These are phyloP conservation scores for Fereydounia khargensis DNA, from an alignment of 1,284 basidiomycete species.

Conservation along the genomic window DNA sequence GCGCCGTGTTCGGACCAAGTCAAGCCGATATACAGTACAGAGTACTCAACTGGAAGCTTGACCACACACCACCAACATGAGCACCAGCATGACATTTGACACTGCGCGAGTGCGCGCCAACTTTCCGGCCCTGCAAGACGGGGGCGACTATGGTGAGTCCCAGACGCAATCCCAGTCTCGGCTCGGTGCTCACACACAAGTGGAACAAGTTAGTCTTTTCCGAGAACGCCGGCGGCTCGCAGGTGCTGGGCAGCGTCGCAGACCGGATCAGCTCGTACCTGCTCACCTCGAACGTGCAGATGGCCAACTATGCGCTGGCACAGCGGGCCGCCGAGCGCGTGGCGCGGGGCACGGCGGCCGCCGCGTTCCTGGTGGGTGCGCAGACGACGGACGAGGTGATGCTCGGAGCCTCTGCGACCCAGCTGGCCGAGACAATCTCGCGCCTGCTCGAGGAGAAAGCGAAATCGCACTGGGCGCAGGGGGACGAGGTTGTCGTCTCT, in stretches of 20 bases:
- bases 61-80: too few relatives aligned
- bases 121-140: not conserved
- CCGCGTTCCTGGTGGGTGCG: conserved; percentile 68
- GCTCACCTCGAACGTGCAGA: conserved; percentile 69
- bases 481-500: conserved; percentile 70
- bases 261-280: conserved; percentile 69
- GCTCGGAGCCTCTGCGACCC: conserved; percentile 61
- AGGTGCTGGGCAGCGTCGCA: conserved; percentile 62
- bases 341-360: conserved; percentile 62
- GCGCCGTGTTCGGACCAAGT: too few relatives aligned
- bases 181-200: too few relatives aligned
- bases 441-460: conserved; percentile 61
- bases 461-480: conserved; percentile 67
- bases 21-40: too few relatives aligned
- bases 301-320: conserved; percentile 67
- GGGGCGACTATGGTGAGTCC: too few relatives aligned
- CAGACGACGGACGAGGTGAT: conserved; percentile 66
- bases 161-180: too few relatives aligned
- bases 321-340: conserved; percentile 64
- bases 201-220: too few relatives aligned
- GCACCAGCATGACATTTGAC: too few relatives aligned
- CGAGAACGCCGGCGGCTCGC: conserved; percentile 77
- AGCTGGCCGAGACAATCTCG: conserved; percentile 17
- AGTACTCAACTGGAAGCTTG: too few relatives aligned
- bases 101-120: not conserved